Percentiles rank a stretch among this genome's conserved stretches.
Conservation (phyloP, 2,329 filamentous ascomycete species). For the Xenosphaeropsis pyriputrescens region DNA sequence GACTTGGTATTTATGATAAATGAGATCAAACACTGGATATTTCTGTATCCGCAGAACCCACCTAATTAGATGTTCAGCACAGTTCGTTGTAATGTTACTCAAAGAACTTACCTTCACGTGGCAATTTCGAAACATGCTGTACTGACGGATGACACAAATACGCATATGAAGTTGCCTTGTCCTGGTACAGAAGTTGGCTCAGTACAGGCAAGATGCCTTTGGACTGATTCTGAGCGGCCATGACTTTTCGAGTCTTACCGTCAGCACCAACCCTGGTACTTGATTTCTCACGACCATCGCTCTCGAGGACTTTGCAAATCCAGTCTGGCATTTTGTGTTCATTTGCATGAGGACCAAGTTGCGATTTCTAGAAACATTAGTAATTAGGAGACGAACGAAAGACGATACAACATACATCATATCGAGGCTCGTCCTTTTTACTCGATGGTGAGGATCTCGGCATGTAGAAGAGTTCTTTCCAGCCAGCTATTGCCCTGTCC, state of each 20-base stretch:
- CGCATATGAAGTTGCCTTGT: conserved; percentile 47
- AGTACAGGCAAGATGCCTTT: conserved; percentile 46
- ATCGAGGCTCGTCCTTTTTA: too few species aligned
- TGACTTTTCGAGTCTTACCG: conserved; percentile 25
- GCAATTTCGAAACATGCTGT: conserved; percentile 68
- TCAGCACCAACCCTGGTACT: conserved; percentile 30
- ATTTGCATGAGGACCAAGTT: conserved; percentile 58
- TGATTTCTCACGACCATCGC: conserved; percentile 38
- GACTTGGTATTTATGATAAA: conserved; percentile 50
- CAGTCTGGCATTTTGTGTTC: conserved; percentile 63
- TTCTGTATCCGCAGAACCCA: conserved; percentile 88
- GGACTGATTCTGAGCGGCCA: conserved; percentile 28
- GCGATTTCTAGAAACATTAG: conserved; percentile 24
- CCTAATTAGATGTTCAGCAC: conserved; percentile 27
- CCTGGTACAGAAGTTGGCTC: conserved; percentile 47
- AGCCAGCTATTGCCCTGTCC: conserved; percentile 11
- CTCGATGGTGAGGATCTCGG: conserved; percentile 5
- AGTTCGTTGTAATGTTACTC: neutral
- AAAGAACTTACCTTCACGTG: conserved; percentile 45
- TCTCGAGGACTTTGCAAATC: conserved; percentile 47
- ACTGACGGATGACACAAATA: conserved; percentile 69
- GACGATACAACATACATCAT: too few species aligned
- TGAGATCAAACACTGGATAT: conserved; percentile 82
- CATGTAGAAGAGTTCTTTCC: conserved; percentile 18
- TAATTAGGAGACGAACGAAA: too few species aligned